Base-by-base conservation (phyloP, 2,329 filamentous ascomycete species). In the Saccharata proteae region DNA sequence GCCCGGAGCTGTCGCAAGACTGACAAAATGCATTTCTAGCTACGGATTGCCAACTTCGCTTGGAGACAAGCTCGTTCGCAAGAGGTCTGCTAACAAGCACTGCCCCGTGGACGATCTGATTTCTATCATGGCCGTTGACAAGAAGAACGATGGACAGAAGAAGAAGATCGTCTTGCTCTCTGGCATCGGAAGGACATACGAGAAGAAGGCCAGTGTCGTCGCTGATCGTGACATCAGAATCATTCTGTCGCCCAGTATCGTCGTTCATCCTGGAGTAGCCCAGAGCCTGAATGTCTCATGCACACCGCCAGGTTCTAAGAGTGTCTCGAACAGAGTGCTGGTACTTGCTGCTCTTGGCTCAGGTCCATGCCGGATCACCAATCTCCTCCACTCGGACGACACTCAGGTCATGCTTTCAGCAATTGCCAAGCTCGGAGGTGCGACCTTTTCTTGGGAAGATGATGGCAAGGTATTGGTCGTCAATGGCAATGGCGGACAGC, bases 321-420 rank as follows among this genome's bases (percentile, higher is more conserved):
- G 86, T 55, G 85, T 98, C 36, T 98, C 90, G 1, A 98, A 98
- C 57, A 75, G 90, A 26, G 88, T 92, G 19, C 70, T 98, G 22
- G 74, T 98, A n/a, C 69, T 98, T 30, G 90, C 90, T 26, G 90
- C 90, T 9, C 74, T 98, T 18, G 85, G 86, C 19, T 72, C 74
- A 34, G 90, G 90, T 12, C 75, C 77, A 16, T 94, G 86, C 50
- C 78, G 80, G 22, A 80, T 98, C 54, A 86, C 74, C 55, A 96
- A 98, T 46, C 64, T 98, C 18, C 69, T 98, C 8, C 88, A 94
- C 57, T 96, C 90, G 0, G 90, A 96, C 46, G 90, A 98, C 51
- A 93, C 86, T 0, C 84, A 96, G 54, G 90, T 83, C 56, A 98
- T 98, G 90, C 65, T 98, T 26, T 84, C 84, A 35, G 88, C 90